Conservation (phyloP, 495 filamentous ascomycete genomes). For the Daldinia bambusicola region DNA sequence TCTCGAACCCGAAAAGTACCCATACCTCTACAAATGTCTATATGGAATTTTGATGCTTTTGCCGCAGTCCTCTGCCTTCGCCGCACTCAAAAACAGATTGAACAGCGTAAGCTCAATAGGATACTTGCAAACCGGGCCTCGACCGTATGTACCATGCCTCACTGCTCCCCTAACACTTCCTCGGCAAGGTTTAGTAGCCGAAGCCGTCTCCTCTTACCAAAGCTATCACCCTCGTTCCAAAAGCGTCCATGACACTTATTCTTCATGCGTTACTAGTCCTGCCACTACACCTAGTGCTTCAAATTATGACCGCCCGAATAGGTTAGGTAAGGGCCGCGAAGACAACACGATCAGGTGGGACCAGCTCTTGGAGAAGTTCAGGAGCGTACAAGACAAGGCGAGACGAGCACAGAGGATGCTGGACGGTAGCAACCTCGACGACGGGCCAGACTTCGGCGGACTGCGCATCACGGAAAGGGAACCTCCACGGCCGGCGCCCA, state of each 20-base stretch:
- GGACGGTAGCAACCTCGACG: conserved; percentile 53
- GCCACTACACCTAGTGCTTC: conserved; percentile 58
- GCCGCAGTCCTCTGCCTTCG: conserved; percentile 96
- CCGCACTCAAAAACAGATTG: conserved; percentile 93
- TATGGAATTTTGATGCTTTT: conserved; percentile 98
- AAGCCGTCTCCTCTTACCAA: conserved; percentile 52
- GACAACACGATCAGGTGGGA: conserved; percentile 88
- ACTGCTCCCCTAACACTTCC: conserved; percentile 41
- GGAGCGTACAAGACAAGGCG: conserved; percentile 83
- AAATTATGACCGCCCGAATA: conserved; percentile 79
- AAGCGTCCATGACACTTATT: conserved; percentile 48
- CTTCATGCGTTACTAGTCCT: conserved; percentile 54
- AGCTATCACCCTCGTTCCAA: conserved; percentile 35
- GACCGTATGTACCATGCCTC: conserved; percentile 71
- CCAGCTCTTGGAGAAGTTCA: conserved; percentile 97
- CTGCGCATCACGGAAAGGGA: conserved; percentile 58
- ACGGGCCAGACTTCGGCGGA: conserved; percentile 52
- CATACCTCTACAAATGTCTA: conserved; percentile 97
- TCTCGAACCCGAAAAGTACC: conserved; percentile 96
- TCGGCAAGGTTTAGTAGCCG: conserved; percentile 55
- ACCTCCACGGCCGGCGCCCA: conserved; percentile 43
- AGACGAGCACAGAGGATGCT: conserved; percentile 57
- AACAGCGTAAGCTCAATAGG: conserved; percentile 97
- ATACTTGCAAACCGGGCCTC: conserved; percentile 84
- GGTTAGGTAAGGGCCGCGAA: conserved; percentile 79